phyloP scores from a whole-genome alignment of 176 grass and related monocot species.

The Aechmea fasciata region DNA sequence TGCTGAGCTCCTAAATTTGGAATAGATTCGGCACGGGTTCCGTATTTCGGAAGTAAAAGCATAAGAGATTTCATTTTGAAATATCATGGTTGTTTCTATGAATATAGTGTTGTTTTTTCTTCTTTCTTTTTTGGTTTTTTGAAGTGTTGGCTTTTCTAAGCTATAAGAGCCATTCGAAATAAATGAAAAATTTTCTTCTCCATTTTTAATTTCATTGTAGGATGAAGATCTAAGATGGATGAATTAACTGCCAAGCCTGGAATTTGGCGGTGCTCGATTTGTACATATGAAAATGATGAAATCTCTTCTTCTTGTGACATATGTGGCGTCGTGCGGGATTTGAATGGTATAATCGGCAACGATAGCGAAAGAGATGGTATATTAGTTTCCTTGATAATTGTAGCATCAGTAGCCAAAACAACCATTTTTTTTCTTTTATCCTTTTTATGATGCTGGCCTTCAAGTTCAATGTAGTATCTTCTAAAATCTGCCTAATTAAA shows the following conservation, averaged over 20 bases:
- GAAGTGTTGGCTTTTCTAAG: background rate
- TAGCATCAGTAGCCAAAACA: background rate
- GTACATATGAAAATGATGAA: constrained; percentile 31
- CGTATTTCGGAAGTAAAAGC: no score
- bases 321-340: constrained; percentile 55
- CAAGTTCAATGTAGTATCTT: background rate
- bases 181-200: background rate
- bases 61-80: no score
- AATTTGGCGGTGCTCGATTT: constrained; percentile 64
- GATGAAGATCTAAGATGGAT: constrained; percentile 15
- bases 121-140: background rate
- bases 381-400: background rate
- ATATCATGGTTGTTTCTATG: no score
- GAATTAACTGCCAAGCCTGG: constrained; percentile 16
- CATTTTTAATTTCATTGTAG: constrained; percentile 7
- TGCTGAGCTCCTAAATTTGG: no score
- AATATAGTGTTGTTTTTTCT: background rate
- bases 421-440: background rate
- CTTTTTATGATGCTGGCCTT: constrained; percentile 1
- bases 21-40: no score
- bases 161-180: background rate
- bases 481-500: background rate
- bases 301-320: constrained; percentile 42
- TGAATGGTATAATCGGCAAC: constrained; percentile 31
- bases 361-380: constrained; percentile 29